Conservation (phyloP, 768 basidiomycete genomes). For the Pisolithus microcarpus region DNA sequence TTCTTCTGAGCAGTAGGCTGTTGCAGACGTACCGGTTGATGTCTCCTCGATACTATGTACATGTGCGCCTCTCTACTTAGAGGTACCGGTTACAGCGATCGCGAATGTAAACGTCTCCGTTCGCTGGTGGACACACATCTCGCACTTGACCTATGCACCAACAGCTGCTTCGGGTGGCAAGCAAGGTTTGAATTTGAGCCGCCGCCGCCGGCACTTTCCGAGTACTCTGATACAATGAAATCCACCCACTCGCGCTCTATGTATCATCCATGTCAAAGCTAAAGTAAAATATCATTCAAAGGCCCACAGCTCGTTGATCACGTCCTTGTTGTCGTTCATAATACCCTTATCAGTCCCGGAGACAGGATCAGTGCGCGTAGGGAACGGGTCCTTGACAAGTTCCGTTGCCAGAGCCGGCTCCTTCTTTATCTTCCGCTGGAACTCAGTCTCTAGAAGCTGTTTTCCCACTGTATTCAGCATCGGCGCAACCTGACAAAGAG, state of each 20-base stretch:
- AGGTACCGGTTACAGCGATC: no score
- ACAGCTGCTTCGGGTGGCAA: no score
- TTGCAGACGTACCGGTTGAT: no score
- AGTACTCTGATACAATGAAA: background rate
- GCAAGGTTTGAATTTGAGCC: no score
- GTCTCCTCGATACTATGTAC: no score
- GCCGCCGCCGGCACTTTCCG: no score
- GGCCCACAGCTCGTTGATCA: conserved; percentile 42
- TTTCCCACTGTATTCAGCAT: conserved; percentile 2
- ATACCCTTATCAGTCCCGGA: conserved; percentile 8
- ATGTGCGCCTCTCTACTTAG: no score
- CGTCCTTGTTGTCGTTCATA: conserved; percentile 19
- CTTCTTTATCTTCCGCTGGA: conserved; percentile 69
- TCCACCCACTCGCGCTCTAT: background rate
- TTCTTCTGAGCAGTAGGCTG: no score
- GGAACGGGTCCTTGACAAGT: conserved; percentile 24
- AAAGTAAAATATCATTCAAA: conserved; percentile 34
- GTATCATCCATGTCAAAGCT: background rate
- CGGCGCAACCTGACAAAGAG: background rate
- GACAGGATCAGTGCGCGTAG: conserved; percentile 19
- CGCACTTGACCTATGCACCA: no score
- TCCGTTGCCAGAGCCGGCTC: conserved; percentile 58
- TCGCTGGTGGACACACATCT: no score
- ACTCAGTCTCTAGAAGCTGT: conserved; percentile 84
- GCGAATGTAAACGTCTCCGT: no score